These are phyloP conservation scores for Tetrapisispora pingtungensis DNA, from an alignment of 805 yeast genomes.

Conservation along the genomic window DNA sequence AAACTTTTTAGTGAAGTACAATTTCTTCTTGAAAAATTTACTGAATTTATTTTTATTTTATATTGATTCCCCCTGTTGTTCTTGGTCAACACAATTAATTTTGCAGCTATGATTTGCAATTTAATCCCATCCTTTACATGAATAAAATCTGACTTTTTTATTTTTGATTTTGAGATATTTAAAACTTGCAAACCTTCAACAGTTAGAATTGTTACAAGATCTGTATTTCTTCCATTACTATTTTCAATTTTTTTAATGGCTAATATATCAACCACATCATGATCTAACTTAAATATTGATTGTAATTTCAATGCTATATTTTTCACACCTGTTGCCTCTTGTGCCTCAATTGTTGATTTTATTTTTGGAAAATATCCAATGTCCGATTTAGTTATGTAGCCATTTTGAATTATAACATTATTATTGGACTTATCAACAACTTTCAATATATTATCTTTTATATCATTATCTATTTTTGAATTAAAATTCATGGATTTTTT, in stretches of 20 bases:
- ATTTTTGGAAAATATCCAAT: constrained; percentile 22
- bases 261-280: constrained; percentile 19
- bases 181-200: constrained; percentile 25
- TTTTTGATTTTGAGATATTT: constrained; percentile 19
- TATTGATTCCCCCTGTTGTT: neutral
- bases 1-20: neutral
- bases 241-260: constrained; percentile 16
- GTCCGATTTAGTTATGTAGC: constrained; percentile 24
- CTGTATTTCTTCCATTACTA: constrained; percentile 11
- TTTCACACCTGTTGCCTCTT: constrained; percentile 25
- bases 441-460: constrained; percentile 26
- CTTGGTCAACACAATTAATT: constrained; percentile 15
- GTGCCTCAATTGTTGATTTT: constrained; percentile 12
- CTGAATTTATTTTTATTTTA: neutral
- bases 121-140: constrained; percentile 14
- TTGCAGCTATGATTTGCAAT: constrained; percentile 11
- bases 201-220: constrained; percentile 16
- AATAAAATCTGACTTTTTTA: constrained; percentile 18
- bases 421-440: constrained; percentile 23
- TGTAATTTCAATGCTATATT: constrained; percentile 24
- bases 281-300: constrained; percentile 27
- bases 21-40: neutral
- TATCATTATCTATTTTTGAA: constrained; percentile 13
- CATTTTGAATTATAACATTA: constrained; percentile 28
- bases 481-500: constrained; percentile 9